These are phyloP conservation scores for Solanum sparsipilum DNA, from an alignment of 257 asterid genomes.

Conservation along the genomic window DNA sequence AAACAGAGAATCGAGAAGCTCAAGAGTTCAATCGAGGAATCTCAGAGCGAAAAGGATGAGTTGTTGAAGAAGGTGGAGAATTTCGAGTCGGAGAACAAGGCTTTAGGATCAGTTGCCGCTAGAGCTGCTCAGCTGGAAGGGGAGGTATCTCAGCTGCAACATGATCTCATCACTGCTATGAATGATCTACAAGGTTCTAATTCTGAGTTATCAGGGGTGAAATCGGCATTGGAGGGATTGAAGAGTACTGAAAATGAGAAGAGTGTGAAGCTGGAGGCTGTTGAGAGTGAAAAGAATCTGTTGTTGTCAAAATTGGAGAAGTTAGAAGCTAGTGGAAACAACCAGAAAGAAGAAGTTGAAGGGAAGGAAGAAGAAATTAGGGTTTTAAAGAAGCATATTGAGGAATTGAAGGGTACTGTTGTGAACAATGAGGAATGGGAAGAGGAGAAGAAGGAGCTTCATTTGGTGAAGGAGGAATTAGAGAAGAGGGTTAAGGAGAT, in stretches of 20 bases:
- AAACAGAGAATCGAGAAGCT: constrained; percentile 32
- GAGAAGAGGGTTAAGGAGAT: constrained; percentile 6
- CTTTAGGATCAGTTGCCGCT: constrained; percentile 34
- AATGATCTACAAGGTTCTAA: constrained; percentile 34
- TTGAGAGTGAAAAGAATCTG: constrained; percentile 39
- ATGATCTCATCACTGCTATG: constrained; percentile 42
- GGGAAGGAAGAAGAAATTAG: constrained; percentile 35
- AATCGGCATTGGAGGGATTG: constrained; percentile 27
- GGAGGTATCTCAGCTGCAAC: constrained; percentile 52
- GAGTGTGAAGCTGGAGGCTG: constrained; percentile 29
- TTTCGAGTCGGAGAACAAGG: constrained; percentile 25
- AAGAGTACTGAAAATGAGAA: constrained; percentile 33
- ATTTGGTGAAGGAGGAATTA: constrained; percentile 19
- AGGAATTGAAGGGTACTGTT: constrained; percentile 28
- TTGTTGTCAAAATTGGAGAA: constrained; percentile 25
- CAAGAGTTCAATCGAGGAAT: constrained; percentile 24
- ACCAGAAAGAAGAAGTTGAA: constrained; percentile 26
- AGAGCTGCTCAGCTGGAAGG: constrained; percentile 58
- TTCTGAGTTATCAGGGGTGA: constrained; percentile 23
- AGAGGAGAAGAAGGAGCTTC: constrained; percentile 23
- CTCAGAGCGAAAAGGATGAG: constrained; percentile 22
- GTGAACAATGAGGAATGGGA: constrained; percentile 23
- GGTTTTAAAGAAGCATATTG: constrained; percentile 25
- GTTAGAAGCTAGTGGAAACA: constrained; percentile 12
- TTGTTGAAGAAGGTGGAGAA: constrained; percentile 20